Base-by-base conservation (phyloP, 2,329 filamentous ascomycete species). In the Ophiostoma ips region DNA sequence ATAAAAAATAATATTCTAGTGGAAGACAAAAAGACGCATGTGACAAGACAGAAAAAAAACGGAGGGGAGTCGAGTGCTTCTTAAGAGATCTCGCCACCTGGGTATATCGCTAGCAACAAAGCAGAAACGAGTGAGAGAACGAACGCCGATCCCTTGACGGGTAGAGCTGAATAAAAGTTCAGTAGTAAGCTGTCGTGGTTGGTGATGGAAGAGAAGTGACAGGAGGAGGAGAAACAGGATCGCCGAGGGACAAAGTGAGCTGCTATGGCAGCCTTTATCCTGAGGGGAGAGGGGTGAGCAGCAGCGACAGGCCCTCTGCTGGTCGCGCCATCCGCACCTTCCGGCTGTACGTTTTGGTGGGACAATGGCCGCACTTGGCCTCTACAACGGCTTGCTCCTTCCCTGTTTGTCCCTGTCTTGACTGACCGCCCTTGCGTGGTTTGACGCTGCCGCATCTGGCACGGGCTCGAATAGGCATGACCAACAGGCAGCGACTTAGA, bases 311-410 rank as follows among this genome's bases (percentile, higher is more conserved):
- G 38, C 38, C 28, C n/a, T 30, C 24, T 31, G 28, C 8, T 8
- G 28, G 41, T 33, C 31, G 41, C 41, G 28, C 31, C 41, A 45
- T 45, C 43, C 43, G 43, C 30, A 18, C 43, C 43, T 33, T 45
- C 43, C 43, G 43, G 43, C 30, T 24, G 28, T 43, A n/a, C 24
- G 16, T 43, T 43, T 43, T 43, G 40, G 40, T 43, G 40, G 40
- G 40, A 43, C 40, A 43, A 8, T 21, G 38, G 38, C 38, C 19
- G 38, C 13, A 24, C n/a, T 43, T 43, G n/a, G 13, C 40, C 21
- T 24, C 21, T 24, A 24, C 38, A 24, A 24, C 38, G 30, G 24
- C 11, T 43, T 43, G 40, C 15, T 30, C 40, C 11, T 45, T 34
- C 15, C 38, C 38, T 24, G 19, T 10, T 41, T 13, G 15, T 41